Evolutionary conservation across 192 early-diverging fungal species (phyloP).

Genomic region (Endogone sp.): DNA sequence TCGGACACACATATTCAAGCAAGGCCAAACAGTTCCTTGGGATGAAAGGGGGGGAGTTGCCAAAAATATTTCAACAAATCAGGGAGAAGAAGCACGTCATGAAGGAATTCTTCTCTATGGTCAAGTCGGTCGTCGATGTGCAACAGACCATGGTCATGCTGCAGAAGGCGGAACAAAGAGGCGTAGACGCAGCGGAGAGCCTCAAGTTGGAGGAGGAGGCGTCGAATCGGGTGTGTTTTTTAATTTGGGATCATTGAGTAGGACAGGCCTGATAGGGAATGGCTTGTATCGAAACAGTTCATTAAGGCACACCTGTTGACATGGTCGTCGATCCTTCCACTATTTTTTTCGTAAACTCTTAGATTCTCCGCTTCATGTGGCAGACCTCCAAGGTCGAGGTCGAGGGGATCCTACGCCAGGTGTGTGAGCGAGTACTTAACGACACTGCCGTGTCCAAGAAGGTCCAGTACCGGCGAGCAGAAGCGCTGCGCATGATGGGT

Average conservation of each 20-base stretch:
- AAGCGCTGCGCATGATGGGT: slow-evolving; percentile 29
- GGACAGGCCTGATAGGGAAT: too few species aligned
- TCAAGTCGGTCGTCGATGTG: slow-evolving; percentile 28
- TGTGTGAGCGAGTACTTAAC: slow-evolving; percentile 26
- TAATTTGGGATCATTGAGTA: too few species aligned
- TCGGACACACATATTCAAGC: slow-evolving; percentile 76
- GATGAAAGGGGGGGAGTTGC: slow-evolving; percentile 38
- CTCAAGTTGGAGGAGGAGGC: slow-evolving; percentile 32
- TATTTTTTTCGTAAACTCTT: not conserved
- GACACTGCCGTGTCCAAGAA: slow-evolving; percentile 22
- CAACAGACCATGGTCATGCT: slow-evolving; percentile 21
- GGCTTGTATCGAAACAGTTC: too few species aligned
- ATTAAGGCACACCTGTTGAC: too few species aligned
- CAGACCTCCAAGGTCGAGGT: slow-evolving; percentile 37
- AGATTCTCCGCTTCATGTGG: slow-evolving; percentile 31
- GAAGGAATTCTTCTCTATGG: slow-evolving; percentile 26
- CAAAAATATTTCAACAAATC: slow-evolving; percentile 26
- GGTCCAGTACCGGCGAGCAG: slow-evolving; percentile 23
- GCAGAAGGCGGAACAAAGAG: slow-evolving; percentile 21
- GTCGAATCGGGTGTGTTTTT: slow-evolving; percentile 19
- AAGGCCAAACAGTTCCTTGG: slow-evolving; percentile 71
- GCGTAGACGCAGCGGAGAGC: slow-evolving; percentile 27
- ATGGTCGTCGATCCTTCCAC: not conserved
- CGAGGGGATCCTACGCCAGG: slow-evolving; percentile 28
- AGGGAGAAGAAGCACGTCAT: slow-evolving; percentile 50